Conservation (phyloP, 192 early-diverging fungal species). For the Entomortierella lignicola region DNA sequence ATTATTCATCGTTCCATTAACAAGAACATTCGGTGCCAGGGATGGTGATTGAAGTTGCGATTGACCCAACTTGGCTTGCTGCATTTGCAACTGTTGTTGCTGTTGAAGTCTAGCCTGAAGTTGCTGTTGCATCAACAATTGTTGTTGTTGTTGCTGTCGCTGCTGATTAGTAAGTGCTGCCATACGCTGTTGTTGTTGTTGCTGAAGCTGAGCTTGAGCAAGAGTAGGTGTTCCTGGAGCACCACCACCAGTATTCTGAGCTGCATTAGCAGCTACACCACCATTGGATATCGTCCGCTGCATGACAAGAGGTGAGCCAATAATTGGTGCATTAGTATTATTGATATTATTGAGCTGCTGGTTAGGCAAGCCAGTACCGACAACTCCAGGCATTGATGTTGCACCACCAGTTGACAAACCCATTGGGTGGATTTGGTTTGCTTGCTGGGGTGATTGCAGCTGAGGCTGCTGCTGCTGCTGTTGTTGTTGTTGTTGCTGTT, state of each 20-base stretch:
- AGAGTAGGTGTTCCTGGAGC: slow-evolving; percentile 34
- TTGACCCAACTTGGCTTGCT: slow-evolving; percentile 20
- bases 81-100: slow-evolving; percentile 10
- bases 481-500: slow-evolving; percentile 26
- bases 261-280: background rate
- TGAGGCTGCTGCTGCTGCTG: slow-evolving; percentile 37
- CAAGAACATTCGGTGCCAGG: slow-evolving; percentile 25
- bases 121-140: slow-evolving; percentile 9
- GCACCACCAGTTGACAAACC: slow-evolving; percentile 28
- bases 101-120: slow-evolving; percentile 9
- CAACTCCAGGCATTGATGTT: slow-evolving; percentile 8
- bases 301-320: slow-evolving; percentile 43
- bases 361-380: slow-evolving; percentile 8
- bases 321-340: slow-evolving; percentile 13
- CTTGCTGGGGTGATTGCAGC: slow-evolving; percentile 34
- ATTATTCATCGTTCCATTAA: background rate
- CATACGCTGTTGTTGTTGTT: slow-evolving; percentile 23
- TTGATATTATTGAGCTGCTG: slow-evolving; percentile 16
- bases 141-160: slow-evolving; percentile 22
- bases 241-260: slow-evolving; percentile 6
- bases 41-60: slow-evolving; percentile 21
- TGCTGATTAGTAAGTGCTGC: slow-evolving; percentile 6
- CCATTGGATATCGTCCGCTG: slow-evolving; percentile 36
- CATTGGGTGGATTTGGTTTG: slow-evolving; percentile 38
- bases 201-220: slow-evolving; percentile 40